Percentiles rank a stretch among this genome's conserved stretches.
These are phyloP conservation scores for Neurospora sp. DNA, from an alignment of 495 filamentous ascomycete species.

Conservation along the genomic window DNA sequence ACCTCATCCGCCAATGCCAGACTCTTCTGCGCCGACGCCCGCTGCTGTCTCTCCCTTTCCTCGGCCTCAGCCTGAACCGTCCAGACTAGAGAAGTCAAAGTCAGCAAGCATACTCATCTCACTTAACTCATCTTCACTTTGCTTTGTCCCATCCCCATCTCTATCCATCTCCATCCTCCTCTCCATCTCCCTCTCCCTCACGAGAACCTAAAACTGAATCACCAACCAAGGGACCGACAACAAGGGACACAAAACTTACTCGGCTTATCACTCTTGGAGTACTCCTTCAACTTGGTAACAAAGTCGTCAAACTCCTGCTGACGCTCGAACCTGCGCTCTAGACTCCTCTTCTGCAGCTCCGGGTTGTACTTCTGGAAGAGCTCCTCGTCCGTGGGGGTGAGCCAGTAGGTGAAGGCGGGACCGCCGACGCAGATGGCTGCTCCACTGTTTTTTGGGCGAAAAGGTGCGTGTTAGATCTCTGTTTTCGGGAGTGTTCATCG, in stretches of 20 bases:
- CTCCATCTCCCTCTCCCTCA: neutral
- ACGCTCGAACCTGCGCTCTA: constrained; percentile 60
- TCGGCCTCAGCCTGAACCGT: constrained; percentile 53
- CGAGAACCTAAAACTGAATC: neutral
- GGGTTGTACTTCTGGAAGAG: constrained; percentile 87
- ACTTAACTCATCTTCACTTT: neutral
- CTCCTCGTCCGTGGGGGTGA: constrained; percentile 84
- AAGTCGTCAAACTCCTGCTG: constrained; percentile 86
- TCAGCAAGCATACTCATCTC: neutral
- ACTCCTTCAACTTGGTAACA: constrained; percentile 69
- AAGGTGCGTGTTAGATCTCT: constrained; percentile 1
- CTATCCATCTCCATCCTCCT: constrained; percentile 3
- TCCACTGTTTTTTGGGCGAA: constrained; percentile 42
- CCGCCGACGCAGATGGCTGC: constrained; percentile 65
- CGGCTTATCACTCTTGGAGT: constrained; percentile 83
- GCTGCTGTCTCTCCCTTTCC: constrained; percentile 44
- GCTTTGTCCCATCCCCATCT: neutral
- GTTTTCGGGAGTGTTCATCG: neutral
- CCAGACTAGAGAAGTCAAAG: constrained; percentile 46
- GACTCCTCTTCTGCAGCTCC: constrained; percentile 73
- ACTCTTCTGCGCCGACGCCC: constrained; percentile 22
- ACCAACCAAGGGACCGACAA: neutral
- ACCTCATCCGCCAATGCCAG: constrained; percentile 43
- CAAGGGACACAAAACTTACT: constrained; percentile 28
- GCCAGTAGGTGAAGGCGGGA: constrained; percentile 68